Evolutionary conservation across 2,329 filamentous ascomycete species (phyloP).

Genomic region (Trichoderma polysporum): DNA sequence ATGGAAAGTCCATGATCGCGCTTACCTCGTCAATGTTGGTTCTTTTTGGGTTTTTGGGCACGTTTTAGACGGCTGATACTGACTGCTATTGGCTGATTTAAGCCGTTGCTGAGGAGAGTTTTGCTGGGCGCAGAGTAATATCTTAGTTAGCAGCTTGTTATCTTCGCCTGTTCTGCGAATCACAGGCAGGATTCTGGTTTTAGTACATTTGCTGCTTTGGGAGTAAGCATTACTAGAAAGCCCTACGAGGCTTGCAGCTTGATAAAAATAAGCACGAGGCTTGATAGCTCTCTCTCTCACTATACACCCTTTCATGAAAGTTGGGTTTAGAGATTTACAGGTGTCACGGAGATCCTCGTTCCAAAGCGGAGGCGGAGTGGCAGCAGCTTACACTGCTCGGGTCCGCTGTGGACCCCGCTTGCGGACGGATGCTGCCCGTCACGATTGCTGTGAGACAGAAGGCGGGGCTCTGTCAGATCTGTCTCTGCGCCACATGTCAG

Average conservation of each 20-base stretch:
- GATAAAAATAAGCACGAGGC: not conserved
- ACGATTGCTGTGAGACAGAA: not conserved
- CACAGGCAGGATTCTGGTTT: not conserved
- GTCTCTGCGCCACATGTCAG: not conserved
- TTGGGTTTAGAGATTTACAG: not conserved
- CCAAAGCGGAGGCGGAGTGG: not conserved
- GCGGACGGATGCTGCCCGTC: not conserved
- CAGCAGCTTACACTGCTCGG: not conserved
- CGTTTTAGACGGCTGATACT: not conserved
- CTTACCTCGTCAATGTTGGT: constrained; percentile 11
- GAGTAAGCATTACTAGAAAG: not conserved
- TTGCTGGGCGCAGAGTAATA: not conserved
- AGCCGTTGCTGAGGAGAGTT: constrained; percentile 1
- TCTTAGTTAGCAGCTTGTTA: not conserved
- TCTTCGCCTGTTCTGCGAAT: not conserved
- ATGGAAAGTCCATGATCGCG: not conserved
- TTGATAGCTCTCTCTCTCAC: not conserved
- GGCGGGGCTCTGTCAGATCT: not conserved
- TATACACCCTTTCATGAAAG: not conserved
- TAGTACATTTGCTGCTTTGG: not conserved
- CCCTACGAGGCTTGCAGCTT: constrained; percentile 11
- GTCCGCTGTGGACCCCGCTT: not conserved
- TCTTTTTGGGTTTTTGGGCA: not conserved
- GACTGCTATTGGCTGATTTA: not conserved
- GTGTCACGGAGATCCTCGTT: not conserved